These are phyloP conservation scores for Monascus purpureus DNA, from an alignment of 495 filamentous ascomycete genomes.

Conservation along the genomic window DNA sequence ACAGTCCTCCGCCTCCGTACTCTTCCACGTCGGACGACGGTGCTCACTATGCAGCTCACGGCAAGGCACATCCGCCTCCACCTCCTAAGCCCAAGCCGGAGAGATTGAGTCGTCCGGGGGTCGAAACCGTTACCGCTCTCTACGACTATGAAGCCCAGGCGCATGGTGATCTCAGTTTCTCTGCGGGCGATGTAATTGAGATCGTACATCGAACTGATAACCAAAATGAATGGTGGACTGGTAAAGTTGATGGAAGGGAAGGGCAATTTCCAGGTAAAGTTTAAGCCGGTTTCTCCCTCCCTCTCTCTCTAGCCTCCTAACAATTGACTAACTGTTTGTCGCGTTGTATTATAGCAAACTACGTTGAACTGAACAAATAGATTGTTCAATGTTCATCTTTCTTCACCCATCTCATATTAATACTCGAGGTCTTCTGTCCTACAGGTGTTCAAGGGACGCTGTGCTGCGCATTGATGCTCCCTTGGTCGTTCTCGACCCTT, in stretches of 20 bases:
- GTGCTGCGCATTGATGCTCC: no score
- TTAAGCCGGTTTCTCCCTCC: conserved; percentile 3
- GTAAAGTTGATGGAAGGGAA: conserved; percentile 56
- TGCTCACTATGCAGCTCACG: conserved; percentile 52
- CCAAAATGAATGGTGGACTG: conserved; percentile 95
- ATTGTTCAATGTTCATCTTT: neutral
- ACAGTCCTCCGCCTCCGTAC: conserved; percentile 62
- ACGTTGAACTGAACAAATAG: conserved; percentile 30
- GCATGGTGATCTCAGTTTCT: conserved; percentile 87
- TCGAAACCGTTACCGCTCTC: conserved; percentile 66
- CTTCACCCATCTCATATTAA: neutral
- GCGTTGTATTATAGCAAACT: conserved; percentile 30
- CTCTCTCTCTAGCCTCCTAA: no score
- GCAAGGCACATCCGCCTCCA: conserved; percentile 74
- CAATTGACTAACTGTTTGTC: no score
- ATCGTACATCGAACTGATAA: conserved; percentile 67
- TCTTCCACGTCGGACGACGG: conserved; percentile 29
- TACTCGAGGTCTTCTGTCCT: neutral
- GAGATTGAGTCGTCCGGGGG: conserved; percentile 49
- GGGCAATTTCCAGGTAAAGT: conserved; percentile 88
- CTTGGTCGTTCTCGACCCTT: no score
- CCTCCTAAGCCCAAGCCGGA: conserved; percentile 85
- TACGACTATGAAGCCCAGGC: conserved; percentile 97
- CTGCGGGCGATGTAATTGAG: conserved; percentile 81
- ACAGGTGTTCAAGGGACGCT: no score